phyloP scores from a whole-genome alignment of 2,329 filamentous ascomycete genomes.

The Diaporthe amygdali region DNA sequence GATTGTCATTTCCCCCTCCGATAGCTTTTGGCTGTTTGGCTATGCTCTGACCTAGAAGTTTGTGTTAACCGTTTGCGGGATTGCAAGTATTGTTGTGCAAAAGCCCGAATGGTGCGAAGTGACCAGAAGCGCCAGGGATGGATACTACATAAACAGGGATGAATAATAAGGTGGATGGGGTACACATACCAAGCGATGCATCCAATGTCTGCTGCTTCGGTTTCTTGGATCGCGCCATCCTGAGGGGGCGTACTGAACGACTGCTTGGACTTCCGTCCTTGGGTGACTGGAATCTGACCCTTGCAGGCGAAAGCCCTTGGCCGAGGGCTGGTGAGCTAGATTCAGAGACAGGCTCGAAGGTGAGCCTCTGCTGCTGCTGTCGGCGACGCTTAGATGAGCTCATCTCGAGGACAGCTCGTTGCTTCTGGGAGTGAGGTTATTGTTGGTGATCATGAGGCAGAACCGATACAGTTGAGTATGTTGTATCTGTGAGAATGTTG shows the following conservation, averaged over 20 bases:
- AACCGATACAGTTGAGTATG: background rate
- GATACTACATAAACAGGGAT: too few relatives aligned
- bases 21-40: background rate
- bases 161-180: background rate
- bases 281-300: slow-evolving; percentile 31
- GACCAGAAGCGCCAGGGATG: background rate
- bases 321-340: slow-evolving; percentile 29
- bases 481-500: background rate
- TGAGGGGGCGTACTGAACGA: background rate
- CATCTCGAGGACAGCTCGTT: background rate
- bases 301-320: slow-evolving; percentile 32
- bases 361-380: slow-evolving; percentile 31
- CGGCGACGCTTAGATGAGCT: slow-evolving; percentile 20
- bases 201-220: slow-evolving; percentile 29
- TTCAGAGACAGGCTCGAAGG: slow-evolving; percentile 35
- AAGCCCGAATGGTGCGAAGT: too few relatives aligned
- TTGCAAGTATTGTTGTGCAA: background rate
- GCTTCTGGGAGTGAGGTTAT: too few relatives aligned
- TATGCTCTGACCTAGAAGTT: background rate
- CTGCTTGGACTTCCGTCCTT: slow-evolving; percentile 11
- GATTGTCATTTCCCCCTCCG: slow-evolving; percentile 21
- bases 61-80: background rate
- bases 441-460: background rate
- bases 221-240: slow-evolving; percentile 19
- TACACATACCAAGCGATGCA: slow-evolving; percentile 25